Conservation (phyloP, 179 eudicot species). For the Silene coronaria region DNA sequence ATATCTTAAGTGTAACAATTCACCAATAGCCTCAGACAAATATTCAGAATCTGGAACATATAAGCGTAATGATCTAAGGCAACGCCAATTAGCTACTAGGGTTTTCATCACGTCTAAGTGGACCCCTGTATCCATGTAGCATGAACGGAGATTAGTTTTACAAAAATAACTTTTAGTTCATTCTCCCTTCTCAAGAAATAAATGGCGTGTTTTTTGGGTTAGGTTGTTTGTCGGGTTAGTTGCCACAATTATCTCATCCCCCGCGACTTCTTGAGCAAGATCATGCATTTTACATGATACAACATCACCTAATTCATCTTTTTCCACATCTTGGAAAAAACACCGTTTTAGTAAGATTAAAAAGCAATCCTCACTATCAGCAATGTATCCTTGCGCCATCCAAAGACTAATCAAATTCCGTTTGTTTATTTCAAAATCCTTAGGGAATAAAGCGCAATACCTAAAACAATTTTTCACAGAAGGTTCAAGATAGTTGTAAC, state of each 20-base stretch:
- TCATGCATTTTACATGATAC: constrained; percentile 32
- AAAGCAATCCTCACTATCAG: constrained; percentile 18
- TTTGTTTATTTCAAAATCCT: neutral
- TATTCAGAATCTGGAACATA: neutral
- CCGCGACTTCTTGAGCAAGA: constrained; percentile 25
- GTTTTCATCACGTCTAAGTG: neutral
- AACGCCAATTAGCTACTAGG: neutral
- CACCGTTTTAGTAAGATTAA: constrained; percentile 27
- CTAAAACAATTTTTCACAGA: constrained; percentile 10
- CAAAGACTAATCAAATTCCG: constrained; percentile 11
- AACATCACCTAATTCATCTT: constrained; percentile 11
- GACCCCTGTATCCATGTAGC: neutral
- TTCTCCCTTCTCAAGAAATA: neutral
- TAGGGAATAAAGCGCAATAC: constrained; percentile 16
- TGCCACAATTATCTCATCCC: constrained; percentile 8
- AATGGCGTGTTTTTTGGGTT: neutral
- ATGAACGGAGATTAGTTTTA: neutral
- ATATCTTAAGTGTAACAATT: constrained; percentile 11
- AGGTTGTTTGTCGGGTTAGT: neutral
- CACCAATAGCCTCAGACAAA: neutral
- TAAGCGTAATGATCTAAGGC: constrained; percentile 10
- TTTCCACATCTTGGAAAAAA: constrained; percentile 33
- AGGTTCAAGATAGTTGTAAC: neutral
- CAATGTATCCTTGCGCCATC: constrained; percentile 21
- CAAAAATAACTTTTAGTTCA: neutral